Base-by-base conservation (phyloP, 371 early-diverging fungal genomes). In the Rhizomucor pusillus region DNA sequence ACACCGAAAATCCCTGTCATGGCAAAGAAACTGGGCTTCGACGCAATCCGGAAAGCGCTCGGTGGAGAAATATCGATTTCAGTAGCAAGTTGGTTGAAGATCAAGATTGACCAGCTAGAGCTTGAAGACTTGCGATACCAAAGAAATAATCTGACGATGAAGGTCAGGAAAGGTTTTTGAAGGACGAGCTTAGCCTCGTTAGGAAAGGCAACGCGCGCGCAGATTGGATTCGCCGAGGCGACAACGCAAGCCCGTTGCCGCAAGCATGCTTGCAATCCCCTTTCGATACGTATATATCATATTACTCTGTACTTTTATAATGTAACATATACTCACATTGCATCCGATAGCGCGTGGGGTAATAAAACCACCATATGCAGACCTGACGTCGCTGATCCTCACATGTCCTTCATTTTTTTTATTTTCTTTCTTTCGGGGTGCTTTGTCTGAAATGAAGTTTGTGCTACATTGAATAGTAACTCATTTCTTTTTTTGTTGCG, bases 1-100 rank as follows among this genome's bases (percentile, higher is more conserved):
- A 69, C 72, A 29, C 72, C 67, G 24, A 73, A 73, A 45, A 61
- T 77, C 20, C 77, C 71, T 1, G 66, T 77, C 33, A 47, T 60
- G 39, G 65, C 68, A 7, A 71, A 71, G 36, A 66, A 67, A 39
- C 45, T 69, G 0, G 77, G 74, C 5, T 61, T 56, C 22, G 77
- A 71, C 22, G 66, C 67, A 4, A 73, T 77, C 39, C 63, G 54
- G 43, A 63, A 61, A 24, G 77, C 77, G 0, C 46, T 77, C 1
- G 74, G 74, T 14, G 74, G 74, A 9, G 56, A 67, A 11, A 69
- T 77, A 20, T 56, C 57, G 7, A 60, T 77, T 1, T 56, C 69
- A 36, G 72, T 77, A 0, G 62, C 67, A 18, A 77, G 77, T 43
- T 37, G 56, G 12, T 63, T 77, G 4, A 50, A 50, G n/a, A 67